Evolutionary conservation across 2,329 filamentous ascomycete species (phyloP).

Genomic region (Tolypocladium endophyticum): DNA sequence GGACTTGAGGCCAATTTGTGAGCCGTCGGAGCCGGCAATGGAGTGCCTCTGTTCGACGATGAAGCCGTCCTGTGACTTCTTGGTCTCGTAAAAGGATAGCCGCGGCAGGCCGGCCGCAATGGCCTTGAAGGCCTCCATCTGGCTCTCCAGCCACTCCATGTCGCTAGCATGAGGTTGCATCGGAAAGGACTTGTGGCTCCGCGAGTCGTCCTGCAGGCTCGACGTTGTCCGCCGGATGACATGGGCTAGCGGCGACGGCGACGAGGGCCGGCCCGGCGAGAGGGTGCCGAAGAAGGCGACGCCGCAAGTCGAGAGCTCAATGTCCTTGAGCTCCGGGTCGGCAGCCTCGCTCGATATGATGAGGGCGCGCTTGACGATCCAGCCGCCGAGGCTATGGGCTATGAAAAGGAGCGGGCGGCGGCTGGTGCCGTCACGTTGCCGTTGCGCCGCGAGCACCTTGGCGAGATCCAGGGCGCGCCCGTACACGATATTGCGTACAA

Average conservation of each 20-base stretch:
- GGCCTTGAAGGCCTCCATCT: slow-evolving; percentile 16
- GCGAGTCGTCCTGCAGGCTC: not conserved
- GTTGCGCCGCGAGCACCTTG: slow-evolving; percentile 8
- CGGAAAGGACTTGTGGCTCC: not conserved
- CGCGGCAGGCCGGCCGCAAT: slow-evolving; percentile 11
- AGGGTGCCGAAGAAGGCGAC: slow-evolving; percentile 16
- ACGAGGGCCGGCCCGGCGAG: slow-evolving; percentile 10
- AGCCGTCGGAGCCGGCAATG: slow-evolving; percentile 13
- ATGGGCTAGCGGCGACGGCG: slow-evolving; percentile 12
- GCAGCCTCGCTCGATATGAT: slow-evolving; percentile 16
- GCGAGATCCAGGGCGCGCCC: slow-evolving; percentile 13
- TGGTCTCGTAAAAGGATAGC: slow-evolving; percentile 16
- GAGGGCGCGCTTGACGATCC: slow-evolving; percentile 17
- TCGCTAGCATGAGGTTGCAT: slow-evolving; percentile 8
- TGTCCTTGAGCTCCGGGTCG: slow-evolving; percentile 8
- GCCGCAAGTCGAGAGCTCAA: slow-evolving; percentile 16
- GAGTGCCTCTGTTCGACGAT: slow-evolving; percentile 14
- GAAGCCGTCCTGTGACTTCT: slow-evolving; percentile 11
- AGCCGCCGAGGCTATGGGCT: slow-evolving; percentile 15
- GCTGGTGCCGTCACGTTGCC: slow-evolving; percentile 8
- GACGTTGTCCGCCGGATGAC: slow-evolving; percentile 14
- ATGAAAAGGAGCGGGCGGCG: slow-evolving; percentile 15
- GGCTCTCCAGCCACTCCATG: slow-evolving; percentile 14
- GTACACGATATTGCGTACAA: slow-evolving; percentile 13
- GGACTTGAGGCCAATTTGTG: slow-evolving; percentile 10